Evolutionary conservation across 1,284 basidiomycete genomes (phyloP).

Genomic region (Stereum hirsutum): DNA sequence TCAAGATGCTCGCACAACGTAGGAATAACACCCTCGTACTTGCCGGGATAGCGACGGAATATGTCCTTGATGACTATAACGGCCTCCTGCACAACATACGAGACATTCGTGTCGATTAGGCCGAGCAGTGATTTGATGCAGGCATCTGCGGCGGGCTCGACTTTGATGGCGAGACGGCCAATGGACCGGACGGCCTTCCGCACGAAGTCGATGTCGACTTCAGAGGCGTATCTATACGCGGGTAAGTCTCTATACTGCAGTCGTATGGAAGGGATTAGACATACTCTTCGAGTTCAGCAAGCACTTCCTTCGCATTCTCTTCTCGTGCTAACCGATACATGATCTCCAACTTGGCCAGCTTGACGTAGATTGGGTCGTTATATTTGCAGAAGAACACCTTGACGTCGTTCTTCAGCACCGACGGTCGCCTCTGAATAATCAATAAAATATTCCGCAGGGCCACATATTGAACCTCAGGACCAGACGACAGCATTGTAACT

Average conservation of each 20-base stretch:
- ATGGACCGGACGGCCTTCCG: constrained; percentile 96
- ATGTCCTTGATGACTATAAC: constrained; percentile 98
- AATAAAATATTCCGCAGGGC: constrained; percentile 94
- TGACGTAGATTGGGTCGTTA: constrained; percentile 98
- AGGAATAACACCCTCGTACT: constrained; percentile 93
- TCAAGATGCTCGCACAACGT: constrained; percentile 91
- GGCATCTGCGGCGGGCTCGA: constrained; percentile 79
- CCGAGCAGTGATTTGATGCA: constrained; percentile 86
- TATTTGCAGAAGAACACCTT: constrained; percentile 99
- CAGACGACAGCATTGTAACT: constrained; percentile 93
- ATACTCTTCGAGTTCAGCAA: constrained; percentile 92
- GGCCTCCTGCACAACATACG: constrained; percentile 97
- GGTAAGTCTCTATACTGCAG: constrained; percentile 5
- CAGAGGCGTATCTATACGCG: constrained; percentile 79
- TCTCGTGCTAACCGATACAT: constrained; percentile 94
- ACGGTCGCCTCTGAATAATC: constrained; percentile 90
- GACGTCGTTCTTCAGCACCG: constrained; percentile 93
- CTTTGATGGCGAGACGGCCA: constrained; percentile 95
- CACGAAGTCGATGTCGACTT: constrained; percentile 98
- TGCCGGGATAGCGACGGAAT: constrained; percentile 94
- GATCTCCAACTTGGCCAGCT: constrained; percentile 96
- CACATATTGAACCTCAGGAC: constrained; percentile 98
- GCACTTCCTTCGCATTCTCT: constrained; percentile 85
- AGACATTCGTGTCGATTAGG: constrained; percentile 89
- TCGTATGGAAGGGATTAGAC: constrained; percentile 16